Evolutionary conservation across 768 basidiomycete species (phyloP).

Genomic region (Trametes gibbosa): DNA sequence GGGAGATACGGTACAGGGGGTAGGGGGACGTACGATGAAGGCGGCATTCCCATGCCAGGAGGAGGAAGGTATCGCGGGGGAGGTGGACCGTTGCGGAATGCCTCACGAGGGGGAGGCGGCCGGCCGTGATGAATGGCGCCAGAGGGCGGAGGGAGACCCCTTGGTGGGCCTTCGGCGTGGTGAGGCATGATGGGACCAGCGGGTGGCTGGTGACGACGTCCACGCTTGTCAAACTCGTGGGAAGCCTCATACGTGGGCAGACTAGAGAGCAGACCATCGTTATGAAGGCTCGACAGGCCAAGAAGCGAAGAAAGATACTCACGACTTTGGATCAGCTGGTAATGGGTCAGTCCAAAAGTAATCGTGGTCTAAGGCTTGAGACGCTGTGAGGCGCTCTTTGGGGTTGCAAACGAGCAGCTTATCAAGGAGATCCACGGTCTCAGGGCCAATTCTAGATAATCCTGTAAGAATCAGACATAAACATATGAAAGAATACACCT

Average conservation of each 20-base stretch:
- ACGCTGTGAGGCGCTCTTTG: slow-evolving; percentile 76
- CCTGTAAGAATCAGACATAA: neutral
- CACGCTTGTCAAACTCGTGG: slow-evolving; percentile 78
- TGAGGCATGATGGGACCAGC: slow-evolving; percentile 23
- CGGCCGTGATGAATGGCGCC: slow-evolving; percentile 26
- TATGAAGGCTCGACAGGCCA: neutral
- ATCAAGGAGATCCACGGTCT: slow-evolving; percentile 81
- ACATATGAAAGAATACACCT: slow-evolving; percentile 25
- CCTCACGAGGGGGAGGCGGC: slow-evolving; percentile 36
- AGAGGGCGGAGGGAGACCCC: slow-evolving; percentile 28
- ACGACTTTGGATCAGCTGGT: slow-evolving; percentile 84
- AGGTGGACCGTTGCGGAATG: slow-evolving; percentile 32
- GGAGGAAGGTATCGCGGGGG: slow-evolving; percentile 13
- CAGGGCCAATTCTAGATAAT: slow-evolving; percentile 54
- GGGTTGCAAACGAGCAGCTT: slow-evolving; percentile 84
- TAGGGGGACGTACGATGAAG: slow-evolving; percentile 4
- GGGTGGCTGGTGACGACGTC: slow-evolving; percentile 45
- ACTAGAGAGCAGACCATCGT: slow-evolving; percentile 33
- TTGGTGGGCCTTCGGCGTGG: slow-evolving; percentile 15
- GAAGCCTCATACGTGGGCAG: slow-evolving; percentile 78
- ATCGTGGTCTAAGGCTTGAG: slow-evolving; percentile 84
- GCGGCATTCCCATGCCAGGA: slow-evolving; percentile 6
- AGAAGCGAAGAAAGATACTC: slow-evolving; percentile 25
- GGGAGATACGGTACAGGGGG: slow-evolving; percentile 13
- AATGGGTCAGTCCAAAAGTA: slow-evolving; percentile 94